Conservation (phyloP, 495 filamentous ascomycete genomes). For the Xylaria cubensis region DNA sequence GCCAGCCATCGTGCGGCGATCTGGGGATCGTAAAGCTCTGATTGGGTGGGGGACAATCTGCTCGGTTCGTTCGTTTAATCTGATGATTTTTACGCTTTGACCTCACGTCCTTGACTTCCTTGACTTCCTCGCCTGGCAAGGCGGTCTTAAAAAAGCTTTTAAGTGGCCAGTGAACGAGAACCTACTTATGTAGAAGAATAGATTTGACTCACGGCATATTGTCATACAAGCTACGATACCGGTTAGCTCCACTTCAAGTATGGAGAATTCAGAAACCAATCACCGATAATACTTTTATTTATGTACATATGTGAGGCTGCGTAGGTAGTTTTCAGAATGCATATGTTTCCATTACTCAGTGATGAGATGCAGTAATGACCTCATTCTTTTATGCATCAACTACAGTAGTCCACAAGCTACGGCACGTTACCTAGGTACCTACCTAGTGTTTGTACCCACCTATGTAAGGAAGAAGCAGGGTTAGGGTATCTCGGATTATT, state of each 20-base stretch:
- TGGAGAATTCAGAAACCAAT: neutral
- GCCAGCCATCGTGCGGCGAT: neutral
- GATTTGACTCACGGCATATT: neutral
- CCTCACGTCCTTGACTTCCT: no score
- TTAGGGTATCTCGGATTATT: neutral
- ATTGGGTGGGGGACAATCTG: neutral
- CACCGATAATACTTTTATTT: neutral
- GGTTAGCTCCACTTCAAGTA: neutral
- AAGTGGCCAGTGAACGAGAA: neutral
- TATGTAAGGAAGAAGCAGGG: constrained; percentile 14
- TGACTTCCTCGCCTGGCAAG: no score
- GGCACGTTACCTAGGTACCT: no score
- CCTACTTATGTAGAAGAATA: neutral
- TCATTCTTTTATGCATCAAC: constrained; percentile 1
- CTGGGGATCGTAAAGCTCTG: constrained; percentile 12
- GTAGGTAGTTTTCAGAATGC: neutral
- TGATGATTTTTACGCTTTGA: neutral
- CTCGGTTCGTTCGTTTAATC: neutral
- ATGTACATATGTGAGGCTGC: neutral
- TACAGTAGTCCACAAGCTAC: neutral
- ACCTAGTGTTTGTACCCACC: constrained; percentile 12
- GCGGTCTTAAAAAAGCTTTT: no score
- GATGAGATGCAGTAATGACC: neutral
- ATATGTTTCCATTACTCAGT: neutral
- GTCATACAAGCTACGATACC: neutral